Percentiles rank a stretch among this genome's conserved stretches.
phyloP scores from a whole-genome alignment of 2,329 filamentous ascomycete species.

The Botrytis sinoallii region DNA sequence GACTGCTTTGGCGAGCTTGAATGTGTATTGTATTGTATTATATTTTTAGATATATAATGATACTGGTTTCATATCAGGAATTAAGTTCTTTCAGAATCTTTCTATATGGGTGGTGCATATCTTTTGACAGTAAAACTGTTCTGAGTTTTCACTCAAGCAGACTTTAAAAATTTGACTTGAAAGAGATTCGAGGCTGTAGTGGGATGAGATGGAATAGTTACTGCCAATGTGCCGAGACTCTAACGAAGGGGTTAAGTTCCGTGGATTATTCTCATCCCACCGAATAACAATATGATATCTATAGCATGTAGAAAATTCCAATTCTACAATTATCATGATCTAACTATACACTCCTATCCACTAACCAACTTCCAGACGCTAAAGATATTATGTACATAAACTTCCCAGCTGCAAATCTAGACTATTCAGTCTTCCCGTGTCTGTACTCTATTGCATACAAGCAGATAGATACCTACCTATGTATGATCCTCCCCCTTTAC shows the following conservation, averaged over 20 bases:
- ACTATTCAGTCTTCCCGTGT: not conserved
- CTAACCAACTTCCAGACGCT: not conserved
- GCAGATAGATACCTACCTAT: not conserved
- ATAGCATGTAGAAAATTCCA: not conserved
- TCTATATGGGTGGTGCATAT: not conserved
- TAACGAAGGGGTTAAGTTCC: not conserved
- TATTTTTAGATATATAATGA: not conserved
- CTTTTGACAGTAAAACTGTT: not conserved
- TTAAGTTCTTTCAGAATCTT: not conserved
- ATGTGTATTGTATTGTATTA: slow-evolving; percentile 2
- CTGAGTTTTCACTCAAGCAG: not conserved
- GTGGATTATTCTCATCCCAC: not conserved
- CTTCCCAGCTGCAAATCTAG: not conserved
- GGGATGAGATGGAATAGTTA: not conserved
- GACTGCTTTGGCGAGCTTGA: not conserved
- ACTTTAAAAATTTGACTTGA: accelerated
- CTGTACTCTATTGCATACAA: not conserved
- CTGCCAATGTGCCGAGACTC: not conserved
- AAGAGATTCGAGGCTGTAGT: not conserved
- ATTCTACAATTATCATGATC: not conserved
- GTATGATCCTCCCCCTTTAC: not conserved
- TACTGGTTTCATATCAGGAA: not conserved
- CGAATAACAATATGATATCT: not conserved
- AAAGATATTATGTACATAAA: not conserved
- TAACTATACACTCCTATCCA: not conserved